A percentile compares a stretch with the other conserved stretches of the same genome.
Conservation (phyloP, 129 eudicot genomes). For the Lactuca sativa region DNA sequence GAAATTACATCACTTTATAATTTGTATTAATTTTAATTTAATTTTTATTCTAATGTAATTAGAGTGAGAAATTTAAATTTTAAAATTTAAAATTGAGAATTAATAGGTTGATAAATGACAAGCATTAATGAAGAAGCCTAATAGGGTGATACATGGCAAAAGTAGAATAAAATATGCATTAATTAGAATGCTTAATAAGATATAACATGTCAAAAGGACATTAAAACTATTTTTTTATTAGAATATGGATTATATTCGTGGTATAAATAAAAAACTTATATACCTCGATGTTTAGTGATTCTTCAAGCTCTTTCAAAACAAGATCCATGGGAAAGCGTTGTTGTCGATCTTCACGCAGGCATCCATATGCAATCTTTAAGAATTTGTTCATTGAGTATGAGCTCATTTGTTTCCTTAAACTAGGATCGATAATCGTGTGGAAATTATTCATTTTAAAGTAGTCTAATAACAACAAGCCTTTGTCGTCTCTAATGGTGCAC, state of each 20-base stretch:
- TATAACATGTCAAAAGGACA: too few relatives aligned
- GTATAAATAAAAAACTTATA: not conserved
- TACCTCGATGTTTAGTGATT: slow-evolving; percentile 15
- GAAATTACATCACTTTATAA: too few relatives aligned
- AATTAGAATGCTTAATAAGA: too few relatives aligned
- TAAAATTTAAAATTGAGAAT: too few relatives aligned
- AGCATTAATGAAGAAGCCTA: too few relatives aligned
- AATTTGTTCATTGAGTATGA: not conserved
- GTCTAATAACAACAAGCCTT: not conserved
- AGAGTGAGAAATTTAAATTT: too few relatives aligned
- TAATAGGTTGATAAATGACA: too few relatives aligned
- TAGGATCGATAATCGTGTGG: slow-evolving; percentile 11
- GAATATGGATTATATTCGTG: not conserved
- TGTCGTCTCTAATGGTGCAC: slow-evolving; percentile 3
- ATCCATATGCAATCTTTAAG: slow-evolving; percentile 3
- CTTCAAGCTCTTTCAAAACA: slow-evolving; percentile 18
- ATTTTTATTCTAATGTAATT: too few relatives aligned
- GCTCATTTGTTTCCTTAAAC: not conserved
- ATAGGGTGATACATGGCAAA: too few relatives aligned
- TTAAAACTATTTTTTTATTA: too few relatives aligned
- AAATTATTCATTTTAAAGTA: slow-evolving; percentile 10
- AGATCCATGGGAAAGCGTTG: slow-evolving; percentile 13
- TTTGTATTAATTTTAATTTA: too few relatives aligned
- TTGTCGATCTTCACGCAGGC: slow-evolving; percentile 10
- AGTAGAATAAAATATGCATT: too few relatives aligned